Conservation (phyloP, 2,329 filamentous ascomycete species). For the Colletotrichum sp. region DNA sequence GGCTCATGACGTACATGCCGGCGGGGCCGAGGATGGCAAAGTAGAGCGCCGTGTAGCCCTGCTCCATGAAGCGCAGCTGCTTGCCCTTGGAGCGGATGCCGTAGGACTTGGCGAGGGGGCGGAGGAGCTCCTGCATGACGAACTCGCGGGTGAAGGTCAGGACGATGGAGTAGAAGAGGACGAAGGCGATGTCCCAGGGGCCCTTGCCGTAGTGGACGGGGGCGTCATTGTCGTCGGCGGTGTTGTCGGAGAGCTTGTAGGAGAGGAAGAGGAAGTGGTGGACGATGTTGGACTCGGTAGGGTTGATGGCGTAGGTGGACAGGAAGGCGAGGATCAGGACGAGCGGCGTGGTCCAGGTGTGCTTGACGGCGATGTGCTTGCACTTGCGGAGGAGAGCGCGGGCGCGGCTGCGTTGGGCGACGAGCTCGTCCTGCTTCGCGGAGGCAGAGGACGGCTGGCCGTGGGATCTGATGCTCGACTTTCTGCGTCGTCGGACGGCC, state of each 20-base stretch:
- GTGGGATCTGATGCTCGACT: constrained; percentile 18
- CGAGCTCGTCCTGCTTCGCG: constrained; percentile 15
- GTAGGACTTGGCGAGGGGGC: constrained; percentile 62
- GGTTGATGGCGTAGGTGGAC: constrained; percentile 64
- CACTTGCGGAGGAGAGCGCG: constrained; percentile 16
- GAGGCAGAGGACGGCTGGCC: not conserved
- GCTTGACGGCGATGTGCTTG: constrained; percentile 21
- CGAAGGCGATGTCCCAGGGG: constrained; percentile 70
- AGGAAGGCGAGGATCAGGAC: constrained; percentile 59
- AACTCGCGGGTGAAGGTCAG: constrained; percentile 78
- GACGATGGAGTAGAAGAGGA: constrained; percentile 73
- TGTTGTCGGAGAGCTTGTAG: constrained; percentile 59
- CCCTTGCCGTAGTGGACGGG: constrained; percentile 73
- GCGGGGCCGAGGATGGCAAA: constrained; percentile 70
- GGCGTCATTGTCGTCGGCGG: constrained; percentile 36
- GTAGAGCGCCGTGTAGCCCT: constrained; percentile 76
- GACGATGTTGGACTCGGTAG: constrained; percentile 67
- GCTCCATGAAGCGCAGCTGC: constrained; percentile 76
- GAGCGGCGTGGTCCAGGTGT: constrained; percentile 54
- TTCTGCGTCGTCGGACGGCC: constrained; percentile 14
- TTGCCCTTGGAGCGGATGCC: constrained; percentile 68
- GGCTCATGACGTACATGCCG: constrained; percentile 73
- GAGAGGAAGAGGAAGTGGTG: constrained; percentile 73
- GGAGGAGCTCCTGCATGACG: constrained; percentile 73
- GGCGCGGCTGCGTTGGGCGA: constrained; percentile 18